Base-by-base conservation (phyloP, 2,329 filamentous ascomycete species). In the Verticillium alfalfae region DNA sequence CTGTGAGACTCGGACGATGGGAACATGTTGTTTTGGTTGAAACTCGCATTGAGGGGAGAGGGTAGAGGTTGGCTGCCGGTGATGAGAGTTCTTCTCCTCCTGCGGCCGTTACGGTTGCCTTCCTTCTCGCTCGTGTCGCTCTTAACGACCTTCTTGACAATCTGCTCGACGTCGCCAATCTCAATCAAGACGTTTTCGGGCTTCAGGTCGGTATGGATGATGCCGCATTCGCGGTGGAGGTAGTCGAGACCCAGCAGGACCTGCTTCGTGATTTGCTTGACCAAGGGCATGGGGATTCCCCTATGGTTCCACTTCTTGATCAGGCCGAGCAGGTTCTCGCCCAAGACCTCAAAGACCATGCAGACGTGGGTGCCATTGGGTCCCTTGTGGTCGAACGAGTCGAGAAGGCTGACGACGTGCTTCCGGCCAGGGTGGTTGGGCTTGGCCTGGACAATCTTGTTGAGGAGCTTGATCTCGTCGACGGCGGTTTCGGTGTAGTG, bases 231-330 rank as follows among this genome's bases (percentile, higher is more conserved):
- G 70, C 95, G 88, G 75, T 99, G 95, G 45, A 99, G 84, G 74
- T 98, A 98, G 76, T 99, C 95, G 66, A 99, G 83, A 49, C 95
- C 95, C 34, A 99, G 86, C 57, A 99, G 83, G 10, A 98, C 95
- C 78, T 99, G 95, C 77, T 98, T 98, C 36, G 95, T 96, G 76
- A 99, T 99, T 76, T 98, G 95, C 82, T 97, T 97, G 73, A 98
- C 95, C 15, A 99, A 84, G 16, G 92, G 86, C 88, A 97, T 96
- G 54, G 95, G 95, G 62, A 99, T 98, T 57, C 95, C 95, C 64
- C 95, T 87, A 75, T 98, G 95, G 75, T 98, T 97, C 93, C 94
- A 98, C 70, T 92, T 88, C 85, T 98, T 98, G 82, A 99, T 97
- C 72, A 99, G 78, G 34, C 95, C 94, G 60, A 98, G 80, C 66